Percentiles rank a stretch among this genome's conserved stretches.
Conservation (phyloP, 305 asterid species). For the Fraxinus albicans region DNA sequence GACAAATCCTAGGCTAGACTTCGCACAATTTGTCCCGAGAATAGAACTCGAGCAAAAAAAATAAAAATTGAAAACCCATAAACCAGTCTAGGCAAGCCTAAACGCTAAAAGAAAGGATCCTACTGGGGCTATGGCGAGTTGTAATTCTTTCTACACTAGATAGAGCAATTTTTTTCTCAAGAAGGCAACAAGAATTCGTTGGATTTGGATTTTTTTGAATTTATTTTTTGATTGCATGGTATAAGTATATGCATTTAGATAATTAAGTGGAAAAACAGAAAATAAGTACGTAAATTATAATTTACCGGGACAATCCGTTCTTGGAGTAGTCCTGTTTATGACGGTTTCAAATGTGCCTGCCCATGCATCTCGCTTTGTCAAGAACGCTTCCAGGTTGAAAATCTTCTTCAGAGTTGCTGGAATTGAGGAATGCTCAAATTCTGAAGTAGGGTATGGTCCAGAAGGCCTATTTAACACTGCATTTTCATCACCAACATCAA, state of each 20-base stretch:
- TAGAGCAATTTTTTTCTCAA: not conserved
- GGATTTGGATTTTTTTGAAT: not conserved
- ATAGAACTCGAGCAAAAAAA: not conserved
- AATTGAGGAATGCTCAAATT: conserved; percentile 79
- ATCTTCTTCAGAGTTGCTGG: conserved; percentile 81
- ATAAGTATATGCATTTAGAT: not conserved
- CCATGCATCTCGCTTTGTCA: conserved; percentile 81
- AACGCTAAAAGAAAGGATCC: not conserved
- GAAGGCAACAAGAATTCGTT: not conserved
- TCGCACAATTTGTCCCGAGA: not conserved
- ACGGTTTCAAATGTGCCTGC: conserved; percentile 73
- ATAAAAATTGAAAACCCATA: not conserved
- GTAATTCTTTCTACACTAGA: not conserved
- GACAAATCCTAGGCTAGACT: not conserved
- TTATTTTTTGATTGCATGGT: not conserved
- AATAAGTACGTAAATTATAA: not conserved
- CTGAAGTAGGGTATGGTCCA: conserved; percentile 76
- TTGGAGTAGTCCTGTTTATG: conserved; percentile 51
- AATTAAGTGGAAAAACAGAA: not conserved
- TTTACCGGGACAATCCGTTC: conserved; percentile 76
- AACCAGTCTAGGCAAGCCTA: not conserved
- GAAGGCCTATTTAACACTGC: conserved; percentile 72
- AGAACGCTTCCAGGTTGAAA: conserved; percentile 55
- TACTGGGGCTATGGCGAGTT: not conserved
- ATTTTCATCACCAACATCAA: not conserved